Evolutionary conservation across 306 rosid species (phyloP).

Genomic region (Cicer cuneatum): DNA sequence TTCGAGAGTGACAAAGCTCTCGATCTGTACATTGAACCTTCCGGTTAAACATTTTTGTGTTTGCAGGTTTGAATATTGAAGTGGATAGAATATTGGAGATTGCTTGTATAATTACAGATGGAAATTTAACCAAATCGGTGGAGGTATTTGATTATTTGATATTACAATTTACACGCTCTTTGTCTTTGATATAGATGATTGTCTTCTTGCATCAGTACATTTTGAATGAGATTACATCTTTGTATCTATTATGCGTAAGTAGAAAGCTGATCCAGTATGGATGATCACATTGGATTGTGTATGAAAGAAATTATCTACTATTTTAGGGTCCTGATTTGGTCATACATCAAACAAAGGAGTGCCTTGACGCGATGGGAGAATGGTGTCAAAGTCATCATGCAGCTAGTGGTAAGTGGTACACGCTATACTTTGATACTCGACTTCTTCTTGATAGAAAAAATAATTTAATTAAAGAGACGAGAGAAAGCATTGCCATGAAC

Average conservation of each 20-base stretch:
- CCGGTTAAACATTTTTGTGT: neutral
- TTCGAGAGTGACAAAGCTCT: conserved; percentile 19
- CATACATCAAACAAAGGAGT: conserved; percentile 83
- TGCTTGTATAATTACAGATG: conserved; percentile 93
- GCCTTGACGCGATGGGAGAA: conserved; percentile 91
- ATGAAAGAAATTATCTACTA: conserved; percentile 38
- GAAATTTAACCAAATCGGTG: conserved; percentile 66
- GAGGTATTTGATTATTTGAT: conserved; percentile 66
- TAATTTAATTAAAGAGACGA: neutral
- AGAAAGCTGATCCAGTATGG: neutral
- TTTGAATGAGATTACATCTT: conserved; percentile 27
- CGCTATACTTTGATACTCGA: conserved; percentile 30
- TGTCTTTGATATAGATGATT: neutral
- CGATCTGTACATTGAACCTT: neutral
- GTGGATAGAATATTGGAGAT: conserved; percentile 91
- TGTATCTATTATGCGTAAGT: conserved; percentile 22
- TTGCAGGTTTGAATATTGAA: conserved; percentile 83
- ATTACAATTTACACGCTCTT: neutral
- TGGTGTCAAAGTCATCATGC: conserved; percentile 95
- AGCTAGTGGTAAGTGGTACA: conserved; percentile 81
- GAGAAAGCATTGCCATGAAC: neutral
- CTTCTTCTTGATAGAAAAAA: conserved; percentile 22
- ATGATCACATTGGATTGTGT: conserved; percentile 17
- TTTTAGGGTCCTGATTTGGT: conserved; percentile 97
- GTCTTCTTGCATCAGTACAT: conserved; percentile 7